Base-by-base conservation (phyloP, 2,329 filamentous ascomycete genomes). In the Botrytis fragariae region DNA sequence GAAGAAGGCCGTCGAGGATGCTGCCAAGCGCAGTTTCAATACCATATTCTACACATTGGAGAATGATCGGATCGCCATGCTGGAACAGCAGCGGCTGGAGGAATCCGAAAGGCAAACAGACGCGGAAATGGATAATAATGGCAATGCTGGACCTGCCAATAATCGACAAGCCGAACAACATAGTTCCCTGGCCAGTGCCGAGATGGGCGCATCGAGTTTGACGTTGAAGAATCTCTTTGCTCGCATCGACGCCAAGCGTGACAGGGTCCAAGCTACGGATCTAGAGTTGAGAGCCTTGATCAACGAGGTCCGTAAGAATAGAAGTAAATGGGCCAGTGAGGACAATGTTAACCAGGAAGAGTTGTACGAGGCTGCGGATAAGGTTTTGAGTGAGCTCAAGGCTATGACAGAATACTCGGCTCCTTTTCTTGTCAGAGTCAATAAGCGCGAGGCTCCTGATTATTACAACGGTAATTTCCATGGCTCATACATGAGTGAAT, bases 311-410 rank as follows among this genome's bases (percentile, higher is more conserved):
- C 90, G 96, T 76, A 99, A 98, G 83, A 98, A 98, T 79, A 88
- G 96, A 79, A 98, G 95, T 83, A 99, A 99, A 84, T 99, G 96
- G 96, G 95, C 96, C 5, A 98, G 93, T 81, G 96, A 98, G 82
- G 96, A 99, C 78, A 96, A 97, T 78, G 92, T 99, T 75, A 95
- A 96, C 74, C 96, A 99, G 83, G 96, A 99, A 83, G 96, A 99
- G 83, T 87, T 99, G 9, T 99, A 99, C 81, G 96, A 99, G 84
- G 94, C 96, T 18, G 87, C 96, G 22, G 96, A 99, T 82, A 98
- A 98, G 84, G 96, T 99, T 70, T 87, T 99, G 79, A 97, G 95
- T 80, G 95, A 98, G 82, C 89, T 99, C 72, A 98, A 98, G 83
- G 96, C 96, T 51, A 95, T 97, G 85, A 97, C 94, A 2, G 96